Evolutionary conservation across 225 moss, liverwort and hornwort genomes (phyloP).

Genomic region (Thuidium tamariscinum): DNA sequence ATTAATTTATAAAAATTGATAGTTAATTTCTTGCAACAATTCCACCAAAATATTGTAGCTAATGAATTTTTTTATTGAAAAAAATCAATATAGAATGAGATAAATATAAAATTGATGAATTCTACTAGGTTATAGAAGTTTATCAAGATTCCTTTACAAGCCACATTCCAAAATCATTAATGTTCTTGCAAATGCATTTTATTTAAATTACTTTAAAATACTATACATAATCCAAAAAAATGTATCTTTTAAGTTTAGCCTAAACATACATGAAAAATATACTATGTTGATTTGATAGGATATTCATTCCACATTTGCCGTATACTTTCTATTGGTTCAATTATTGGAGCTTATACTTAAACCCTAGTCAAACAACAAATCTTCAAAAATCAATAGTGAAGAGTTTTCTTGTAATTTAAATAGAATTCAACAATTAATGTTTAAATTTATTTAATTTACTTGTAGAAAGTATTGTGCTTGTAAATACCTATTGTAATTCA

Average conservation of each 20-base stretch:
- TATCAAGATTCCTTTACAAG: rapidly evolving
- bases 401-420: not conserved
- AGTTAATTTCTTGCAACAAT: too few relatives aligned
- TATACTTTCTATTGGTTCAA: not conserved
- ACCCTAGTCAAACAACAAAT: not conserved
- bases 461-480: not conserved
- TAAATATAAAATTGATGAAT: not conserved
- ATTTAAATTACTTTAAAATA: too few relatives aligned
- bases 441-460: not conserved
- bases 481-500: too few relatives aligned
- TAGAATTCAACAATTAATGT: too few relatives aligned
- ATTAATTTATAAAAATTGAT: not conserved
- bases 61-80: not conserved
- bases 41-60: too few relatives aligned
- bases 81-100: rapidly evolving
- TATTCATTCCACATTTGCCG: not conserved
- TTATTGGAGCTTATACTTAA: not conserved
- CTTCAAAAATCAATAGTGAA: not conserved
- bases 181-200: not conserved
- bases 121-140: too few relatives aligned
- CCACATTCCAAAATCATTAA: not conserved
- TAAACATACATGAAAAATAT: not conserved
- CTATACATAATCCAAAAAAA: not conserved
- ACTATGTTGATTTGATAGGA: not conserved
- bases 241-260: not conserved